Evolutionary conservation across 2,329 filamentous ascomycete species (phyloP), one percentile per base, ranked within the genome.

Genomic region (Phyllosticta paracitricarpa): DNA sequence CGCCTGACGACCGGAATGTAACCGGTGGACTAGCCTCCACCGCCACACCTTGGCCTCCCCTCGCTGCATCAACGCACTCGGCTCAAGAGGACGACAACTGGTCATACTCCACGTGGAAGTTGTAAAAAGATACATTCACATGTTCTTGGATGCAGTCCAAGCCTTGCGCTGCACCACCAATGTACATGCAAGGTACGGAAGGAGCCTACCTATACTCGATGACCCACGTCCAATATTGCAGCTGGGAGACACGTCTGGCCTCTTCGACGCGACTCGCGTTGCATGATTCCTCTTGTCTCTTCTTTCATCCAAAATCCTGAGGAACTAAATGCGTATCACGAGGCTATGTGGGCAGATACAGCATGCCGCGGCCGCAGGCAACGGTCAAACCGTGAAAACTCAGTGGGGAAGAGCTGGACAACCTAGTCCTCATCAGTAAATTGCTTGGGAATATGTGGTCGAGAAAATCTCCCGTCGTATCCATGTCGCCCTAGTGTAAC

Each of bases 1-100:
- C 58, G 58, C 35, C 54, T 61, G 54, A 61, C 58, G 54, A 61
- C 58, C 25, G 22, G 54, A 61, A 61, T 61, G 58, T 54, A 56
- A 60, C 52, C 26, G 24, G 40, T 17, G 35, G 12, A 9, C 54
- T 55, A 19, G 54, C 30, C 54, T 30, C 40, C 24, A 55, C 58
- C 58, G 55, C 35, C 35, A 51, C 25, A 22, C 25, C 33, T 35
- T 51, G 56, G 24, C 40, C 35, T 2, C 1, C 10, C 33, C 12
- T 26, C 30, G 24, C 14, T 35, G 51, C n/a, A 24, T 24, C 51
- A 17, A 26, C 7, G 6, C 57, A n/a, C 25, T 30, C 53, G 24
- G 33, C 51, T 33, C 14, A 28, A 54, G 17, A 48, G 40, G 4
- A 30, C 28, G 28, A 30, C 28, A 30, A 30, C 28, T 30, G 28